A percentile compares a stretch with the other conserved stretches of the same genome.
Evolutionary conservation across 495 filamentous ascomycete genomes (phyloP).

Genomic region (Corynascus novoguineensis): DNA sequence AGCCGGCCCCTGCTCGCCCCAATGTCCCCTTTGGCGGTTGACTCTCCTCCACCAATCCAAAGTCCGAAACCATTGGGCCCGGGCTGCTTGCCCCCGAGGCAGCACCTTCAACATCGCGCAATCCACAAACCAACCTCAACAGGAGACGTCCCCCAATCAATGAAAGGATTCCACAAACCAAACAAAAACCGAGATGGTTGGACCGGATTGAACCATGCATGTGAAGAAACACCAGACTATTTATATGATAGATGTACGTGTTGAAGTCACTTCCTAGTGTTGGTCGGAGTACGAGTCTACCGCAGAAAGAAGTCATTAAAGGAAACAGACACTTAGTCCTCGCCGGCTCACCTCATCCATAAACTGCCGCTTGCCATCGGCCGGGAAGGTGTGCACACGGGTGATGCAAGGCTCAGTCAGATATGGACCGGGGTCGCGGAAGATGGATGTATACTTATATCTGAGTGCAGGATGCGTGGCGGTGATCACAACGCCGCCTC

Average conservation of each 20-base stretch:
- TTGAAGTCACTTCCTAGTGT: no score
- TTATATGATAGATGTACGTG: no score
- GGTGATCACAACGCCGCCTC: neutral
- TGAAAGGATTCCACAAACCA: neutral
- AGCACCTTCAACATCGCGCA: neutral
- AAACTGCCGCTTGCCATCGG: neutral
- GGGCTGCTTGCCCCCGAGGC: neutral
- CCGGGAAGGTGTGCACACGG: neutral
- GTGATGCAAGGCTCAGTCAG: neutral
- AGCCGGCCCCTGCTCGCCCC: slow-evolving; percentile 2
- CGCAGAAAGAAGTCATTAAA: neutral
- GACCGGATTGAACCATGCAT: no score
- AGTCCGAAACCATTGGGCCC: neutral
- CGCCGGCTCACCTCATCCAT: no score
- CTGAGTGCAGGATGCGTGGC: neutral
- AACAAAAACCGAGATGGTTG: neutral
- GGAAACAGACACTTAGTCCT: no score
- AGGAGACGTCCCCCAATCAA: neutral
- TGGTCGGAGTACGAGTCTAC: neutral
- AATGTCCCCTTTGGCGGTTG: neutral
- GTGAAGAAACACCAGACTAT: no score
- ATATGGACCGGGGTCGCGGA: neutral
- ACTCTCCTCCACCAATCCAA: neutral
- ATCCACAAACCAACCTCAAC: neutral
- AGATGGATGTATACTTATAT: neutral